These are phyloP conservation scores for Colletotrichum echinochloae DNA, from an alignment of 2,329 filamentous ascomycete genomes.

Conservation along the genomic window DNA sequence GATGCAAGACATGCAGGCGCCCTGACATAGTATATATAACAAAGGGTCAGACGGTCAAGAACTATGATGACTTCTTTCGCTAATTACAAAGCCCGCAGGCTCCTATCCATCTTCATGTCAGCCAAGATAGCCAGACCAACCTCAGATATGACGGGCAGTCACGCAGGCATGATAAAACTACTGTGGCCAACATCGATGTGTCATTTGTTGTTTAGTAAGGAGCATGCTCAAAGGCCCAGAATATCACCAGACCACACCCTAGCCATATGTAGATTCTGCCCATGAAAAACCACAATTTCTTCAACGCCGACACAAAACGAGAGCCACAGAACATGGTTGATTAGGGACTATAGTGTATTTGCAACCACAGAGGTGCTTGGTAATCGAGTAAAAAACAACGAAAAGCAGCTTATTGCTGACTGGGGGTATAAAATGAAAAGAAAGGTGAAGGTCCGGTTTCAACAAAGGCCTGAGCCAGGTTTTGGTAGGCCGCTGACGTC, in stretches of 20 bases:
- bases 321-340: conserved; percentile 15
- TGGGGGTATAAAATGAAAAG: conserved; percentile 38
- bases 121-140: neutral
- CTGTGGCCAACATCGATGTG: no score
- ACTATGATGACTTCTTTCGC: neutral
- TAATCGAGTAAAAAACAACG: conserved; percentile 27
- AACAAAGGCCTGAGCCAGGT: neutral
- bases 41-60: neutral
- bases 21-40: neutral
- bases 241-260: neutral
- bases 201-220: neutral
- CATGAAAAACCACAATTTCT: neutral
- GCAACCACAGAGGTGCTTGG: conserved; percentile 4
- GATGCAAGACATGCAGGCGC: neutral
- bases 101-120: neutral
- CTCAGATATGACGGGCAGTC: neutral
- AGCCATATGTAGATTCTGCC: neutral
- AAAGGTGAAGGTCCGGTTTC: neutral
- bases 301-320: conserved; percentile 8
- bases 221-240: neutral
- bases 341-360: conserved; percentile 26
- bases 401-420: conserved; percentile 37
- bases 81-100: neutral
- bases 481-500: neutral
- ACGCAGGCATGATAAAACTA: neutral